phyloP scores from a whole-genome alignment of 768 basidiomycete genomes.

The Hygrophorus russula region DNA sequence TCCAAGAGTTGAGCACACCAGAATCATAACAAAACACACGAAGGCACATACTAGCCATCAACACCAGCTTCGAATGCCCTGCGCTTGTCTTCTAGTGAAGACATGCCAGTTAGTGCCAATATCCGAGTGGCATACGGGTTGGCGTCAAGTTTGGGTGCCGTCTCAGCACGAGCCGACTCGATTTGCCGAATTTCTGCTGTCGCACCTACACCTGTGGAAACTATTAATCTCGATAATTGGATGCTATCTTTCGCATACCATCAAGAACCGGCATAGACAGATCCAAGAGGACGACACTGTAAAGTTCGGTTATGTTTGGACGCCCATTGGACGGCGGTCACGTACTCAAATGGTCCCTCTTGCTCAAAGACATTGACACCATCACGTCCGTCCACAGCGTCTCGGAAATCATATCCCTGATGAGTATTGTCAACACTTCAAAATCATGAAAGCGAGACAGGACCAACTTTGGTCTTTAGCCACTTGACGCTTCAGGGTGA shows the following conservation, averaged over 20 bases:
- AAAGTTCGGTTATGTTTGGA: not conserved
- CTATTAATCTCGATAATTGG: not conserved
- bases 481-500: constrained; percentile 37
- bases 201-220: constrained; percentile 60
- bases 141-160: constrained; percentile 14
- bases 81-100: constrained; percentile 85
- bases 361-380: constrained; percentile 67
- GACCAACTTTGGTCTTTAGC: constrained; percentile 46
- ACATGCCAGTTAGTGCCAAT: constrained; percentile 87
- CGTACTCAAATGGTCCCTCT: constrained; percentile 81
- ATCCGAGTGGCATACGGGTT: constrained; percentile 35
- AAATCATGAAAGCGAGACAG: not conserved
- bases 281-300: constrained; percentile 77
- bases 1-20: constrained; percentile 4
- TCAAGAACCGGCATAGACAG: constrained; percentile 92
- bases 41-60: constrained; percentile 81
- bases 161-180: constrained; percentile 34
- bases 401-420: constrained; percentile 62
- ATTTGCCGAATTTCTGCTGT: constrained; percentile 73
- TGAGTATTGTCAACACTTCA: not conserved
- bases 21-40: not conserved
- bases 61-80: constrained; percentile 88
- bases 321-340: constrained; percentile 9
- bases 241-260: constrained; percentile 33
- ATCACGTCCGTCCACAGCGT: constrained; percentile 77